These are phyloP conservation scores for Helicostylum pulchrum DNA, from an alignment of 192 early-diverging fungal genomes.

Conservation along the genomic window DNA sequence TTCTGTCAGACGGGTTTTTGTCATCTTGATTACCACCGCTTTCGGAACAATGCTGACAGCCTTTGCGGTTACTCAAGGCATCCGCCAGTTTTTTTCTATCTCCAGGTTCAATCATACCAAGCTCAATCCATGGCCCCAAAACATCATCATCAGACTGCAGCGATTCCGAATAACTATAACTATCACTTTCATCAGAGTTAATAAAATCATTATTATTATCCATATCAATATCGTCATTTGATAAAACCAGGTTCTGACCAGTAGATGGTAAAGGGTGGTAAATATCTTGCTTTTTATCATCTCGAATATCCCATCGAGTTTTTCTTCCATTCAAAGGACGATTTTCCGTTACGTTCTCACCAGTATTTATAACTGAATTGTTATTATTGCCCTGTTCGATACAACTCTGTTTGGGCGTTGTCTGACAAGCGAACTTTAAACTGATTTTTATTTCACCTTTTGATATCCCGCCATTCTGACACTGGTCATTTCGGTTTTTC, in stretches of 20 bases:
- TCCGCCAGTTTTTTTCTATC: too few relatives aligned
- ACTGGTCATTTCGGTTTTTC: slow-evolving; percentile 10
- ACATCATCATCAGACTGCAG: slow-evolving; percentile 32
- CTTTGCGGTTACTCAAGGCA: background rate
- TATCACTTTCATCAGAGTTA: background rate
- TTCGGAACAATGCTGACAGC: background rate
- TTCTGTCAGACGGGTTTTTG: too few relatives aligned
- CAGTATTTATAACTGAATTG: background rate
- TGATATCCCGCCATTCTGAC: background rate
- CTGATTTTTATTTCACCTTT: background rate
- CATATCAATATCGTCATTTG: background rate
- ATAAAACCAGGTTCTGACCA: background rate
- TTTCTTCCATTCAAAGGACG: slow-evolving; percentile 8
- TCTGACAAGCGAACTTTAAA: background rate
- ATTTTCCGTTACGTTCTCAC: background rate
- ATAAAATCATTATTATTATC: background rate
- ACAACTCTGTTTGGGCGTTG: background rate
- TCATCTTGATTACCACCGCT: too few relatives aligned
- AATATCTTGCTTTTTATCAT: background rate
- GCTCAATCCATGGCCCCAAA: slow-evolving; percentile 28
- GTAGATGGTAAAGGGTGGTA: too few relatives aligned
- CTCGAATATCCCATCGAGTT: slow-evolving; percentile 25
- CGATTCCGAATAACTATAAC: slow-evolving; percentile 3
- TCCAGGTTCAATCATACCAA: background rate
- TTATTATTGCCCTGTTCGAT: background rate